phyloP scores from a whole-genome alignment of 805 yeast species.

The Tetrapisispora phaffii region DNA sequence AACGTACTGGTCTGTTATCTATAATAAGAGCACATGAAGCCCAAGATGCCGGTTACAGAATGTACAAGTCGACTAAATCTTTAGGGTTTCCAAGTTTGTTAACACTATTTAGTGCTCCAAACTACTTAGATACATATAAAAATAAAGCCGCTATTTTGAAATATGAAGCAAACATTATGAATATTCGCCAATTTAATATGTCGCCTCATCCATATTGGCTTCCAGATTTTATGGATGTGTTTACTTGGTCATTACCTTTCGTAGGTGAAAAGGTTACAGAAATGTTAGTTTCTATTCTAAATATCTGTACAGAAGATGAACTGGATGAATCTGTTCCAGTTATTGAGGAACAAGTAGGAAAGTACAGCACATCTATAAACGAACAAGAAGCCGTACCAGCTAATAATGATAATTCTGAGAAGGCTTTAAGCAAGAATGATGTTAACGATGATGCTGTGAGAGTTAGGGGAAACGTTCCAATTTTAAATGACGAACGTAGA shows the following conservation, averaged over 20 bases:
- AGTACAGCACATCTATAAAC: constrained; percentile 4
- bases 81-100: constrained; percentile 85
- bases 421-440: constrained; percentile 3
- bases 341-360: constrained; percentile 33
- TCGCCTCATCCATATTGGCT: constrained; percentile 95
- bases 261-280: constrained; percentile 95
- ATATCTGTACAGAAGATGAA: constrained; percentile 93
- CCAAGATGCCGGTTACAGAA: constrained; percentile 93
- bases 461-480: constrained; percentile 9
- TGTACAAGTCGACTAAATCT: constrained; percentile 75
- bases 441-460: constrained; percentile 2
- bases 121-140: constrained; percentile 82
- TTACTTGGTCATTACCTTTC: constrained; percentile 94
- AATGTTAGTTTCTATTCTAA: constrained; percentile 79
- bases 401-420: constrained; percentile 2
- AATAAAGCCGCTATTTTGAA: constrained; percentile 92
- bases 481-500: constrained; percentile 24
- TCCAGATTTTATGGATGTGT: constrained; percentile 94
- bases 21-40: constrained; percentile 95
- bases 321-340: constrained; percentile 54
- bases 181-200: constrained; percentile 85
- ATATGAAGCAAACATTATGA: constrained; percentile 87
- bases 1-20: constrained; percentile 67
- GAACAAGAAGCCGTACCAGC: constrained; percentile 1
- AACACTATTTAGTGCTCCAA: constrained; percentile 92